phyloP scores from a whole-genome alignment of 306 rosid species.

The Acacia crassicarpa region DNA sequence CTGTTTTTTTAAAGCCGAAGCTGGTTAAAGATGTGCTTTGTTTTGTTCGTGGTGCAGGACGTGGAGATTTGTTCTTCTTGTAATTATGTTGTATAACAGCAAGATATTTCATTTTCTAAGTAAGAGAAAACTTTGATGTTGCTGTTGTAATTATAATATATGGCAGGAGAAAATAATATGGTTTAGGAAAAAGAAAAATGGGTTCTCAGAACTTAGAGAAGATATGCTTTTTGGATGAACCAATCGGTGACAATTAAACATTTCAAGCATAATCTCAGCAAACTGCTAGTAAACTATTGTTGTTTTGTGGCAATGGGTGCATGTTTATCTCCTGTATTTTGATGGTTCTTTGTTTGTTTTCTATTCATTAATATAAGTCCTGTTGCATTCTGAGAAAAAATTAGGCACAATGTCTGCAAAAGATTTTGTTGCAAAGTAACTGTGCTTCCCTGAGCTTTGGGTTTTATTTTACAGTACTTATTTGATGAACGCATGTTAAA shows the following conservation, averaged over 20 bases:
- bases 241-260: neutral
- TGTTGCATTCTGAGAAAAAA: neutral
- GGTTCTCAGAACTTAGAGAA: neutral
- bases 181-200: neutral
- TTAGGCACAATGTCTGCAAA: neutral
- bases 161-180: neutral
- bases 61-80: neutral
- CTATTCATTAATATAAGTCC: neutral
- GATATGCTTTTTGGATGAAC: neutral
- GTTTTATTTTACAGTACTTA: neutral
- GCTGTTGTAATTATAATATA: neutral
- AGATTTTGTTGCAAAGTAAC: neutral
- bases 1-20: neutral
- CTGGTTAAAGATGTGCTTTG: neutral
- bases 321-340: neutral
- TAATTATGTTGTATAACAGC: neutral
- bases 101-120: neutral
- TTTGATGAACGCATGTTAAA: neutral
- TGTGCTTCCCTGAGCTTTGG: neutral
- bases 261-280: neutral
- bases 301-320: neutral
- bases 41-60: neutral
- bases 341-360: neutral
- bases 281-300: neutral
- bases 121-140: neutral